Evolutionary conservation across 768 basidiomycete species (phyloP), one percentile per base, ranked within the genome.

Genomic region (Omphalotus guepiniiformis): DNA sequence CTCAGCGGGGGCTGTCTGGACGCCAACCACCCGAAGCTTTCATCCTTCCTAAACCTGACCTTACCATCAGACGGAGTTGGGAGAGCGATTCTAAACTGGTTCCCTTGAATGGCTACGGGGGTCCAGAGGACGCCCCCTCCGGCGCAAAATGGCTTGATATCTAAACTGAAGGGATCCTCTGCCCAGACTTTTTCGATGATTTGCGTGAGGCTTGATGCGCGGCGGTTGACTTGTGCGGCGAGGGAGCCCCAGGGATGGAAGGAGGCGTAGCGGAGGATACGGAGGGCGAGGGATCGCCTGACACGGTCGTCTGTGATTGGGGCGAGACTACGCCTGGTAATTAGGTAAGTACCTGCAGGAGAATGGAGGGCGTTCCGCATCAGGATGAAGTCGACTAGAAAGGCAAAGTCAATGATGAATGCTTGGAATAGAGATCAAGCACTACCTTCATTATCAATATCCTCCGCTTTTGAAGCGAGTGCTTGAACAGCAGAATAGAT

Each of bases 201-300:
- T 29, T 70, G 70, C 1, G 66, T 52, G 23, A 85, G 59, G 41
- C 73, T 75, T 5, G 47, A 52, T 32, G 58, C 61, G 7, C 78
- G 73, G 27, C 89, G 74, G 49, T 74, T 64, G 2, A 73, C 79
- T 53, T 88, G 82, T 2, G 88, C 78, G 6, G 69, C 74, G 15
- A 74, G 56, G 39, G 80, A 79, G 4, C 90, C 90, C 90, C 90
- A 93, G 2, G 87, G 83, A 30, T 76, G 69, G 37, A 79, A 82
- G 0, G 89, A 91, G 34, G 82, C 66, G 55, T 81, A 85, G 12
- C 88, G 86, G 42, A 89, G 66, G 23, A 83, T 68, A 26, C 80
- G 75, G 35, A 75, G 62, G 51, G 82, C 58, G 36, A 82, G 56
- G 2, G 73, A 71, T 36, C 56, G 59, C 42, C 65, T 70, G 15